Evolutionary conservation across 805 yeast species (phyloP).

Genomic region (Candida xiaguanensis): DNA sequence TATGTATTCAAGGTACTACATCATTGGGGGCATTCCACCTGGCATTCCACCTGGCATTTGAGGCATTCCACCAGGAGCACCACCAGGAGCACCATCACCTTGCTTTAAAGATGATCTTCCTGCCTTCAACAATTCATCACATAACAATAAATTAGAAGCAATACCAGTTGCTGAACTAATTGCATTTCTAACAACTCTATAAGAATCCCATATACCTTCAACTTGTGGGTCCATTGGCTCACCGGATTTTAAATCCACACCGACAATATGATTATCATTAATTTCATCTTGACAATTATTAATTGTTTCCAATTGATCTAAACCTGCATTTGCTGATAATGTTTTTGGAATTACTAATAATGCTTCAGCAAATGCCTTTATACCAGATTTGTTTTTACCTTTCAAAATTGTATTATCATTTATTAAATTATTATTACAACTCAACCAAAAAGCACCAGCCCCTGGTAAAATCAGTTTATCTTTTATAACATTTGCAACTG

Average conservation of each 20-base stretch:
- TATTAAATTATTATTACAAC: constrained; percentile 67
- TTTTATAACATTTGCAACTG: constrained; percentile 85
- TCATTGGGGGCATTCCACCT: constrained; percentile 4
- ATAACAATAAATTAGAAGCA: constrained; percentile 83
- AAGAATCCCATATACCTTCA: constrained; percentile 97
- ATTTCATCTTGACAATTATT: constrained; percentile 87
- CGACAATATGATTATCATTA: constrained; percentile 77
- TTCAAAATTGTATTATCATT: constrained; percentile 51
- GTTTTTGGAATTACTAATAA: constrained; percentile 90
- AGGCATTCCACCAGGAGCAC: constrained; percentile 16
- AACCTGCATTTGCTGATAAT: constrained; percentile 86
- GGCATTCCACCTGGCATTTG: constrained; percentile 8
- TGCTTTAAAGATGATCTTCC: constrained; percentile 90
- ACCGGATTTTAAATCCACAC: constrained; percentile 86
- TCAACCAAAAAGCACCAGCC: constrained; percentile 92
- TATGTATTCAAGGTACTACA: neutral
- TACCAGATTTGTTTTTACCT: constrained; percentile 87
- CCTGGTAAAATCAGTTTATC: constrained; percentile 91
- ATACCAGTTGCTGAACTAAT: constrained; percentile 90
- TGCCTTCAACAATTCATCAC: constrained; percentile 96
- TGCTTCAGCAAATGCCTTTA: constrained; percentile 91
- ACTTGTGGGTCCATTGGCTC: constrained; percentile 93
- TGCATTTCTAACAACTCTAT: constrained; percentile 90
- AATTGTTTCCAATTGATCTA: constrained; percentile 85
- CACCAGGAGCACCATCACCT: constrained; percentile 28